Percentiles rank a stretch among this genome's conserved stretches.
phyloP scores from a whole-genome alignment of 108 stramenopile species.

The Cylindrotheca closterium region DNA sequence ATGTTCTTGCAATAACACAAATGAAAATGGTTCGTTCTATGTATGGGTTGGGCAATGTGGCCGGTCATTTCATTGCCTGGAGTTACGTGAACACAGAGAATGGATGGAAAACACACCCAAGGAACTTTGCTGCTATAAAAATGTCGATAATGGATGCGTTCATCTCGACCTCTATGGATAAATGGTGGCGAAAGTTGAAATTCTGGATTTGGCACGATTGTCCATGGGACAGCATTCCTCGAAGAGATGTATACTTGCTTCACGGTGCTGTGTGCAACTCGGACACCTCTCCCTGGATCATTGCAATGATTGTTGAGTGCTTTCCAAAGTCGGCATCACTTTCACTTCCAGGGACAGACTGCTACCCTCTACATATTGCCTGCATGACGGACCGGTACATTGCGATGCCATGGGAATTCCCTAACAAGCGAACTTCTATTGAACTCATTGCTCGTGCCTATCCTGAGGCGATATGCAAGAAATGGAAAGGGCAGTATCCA shows the following conservation, averaged over 20 bases:
- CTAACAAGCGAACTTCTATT: constrained; percentile 30
- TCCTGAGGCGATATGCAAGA: constrained; percentile 47
- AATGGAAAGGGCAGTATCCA: constrained; percentile 28
- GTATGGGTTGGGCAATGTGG: constrained; percentile 27
- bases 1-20: constrained; percentile 4
- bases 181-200: constrained; percentile 37
- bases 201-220: constrained; percentile 42
- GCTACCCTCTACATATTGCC: constrained; percentile 40
- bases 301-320: constrained; percentile 32
- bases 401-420: constrained; percentile 27
- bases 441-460: constrained; percentile 57
- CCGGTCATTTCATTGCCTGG: constrained; percentile 35
- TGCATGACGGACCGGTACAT: constrained; percentile 26
- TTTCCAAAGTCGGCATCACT: constrained; percentile 36
- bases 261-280: constrained; percentile 37
- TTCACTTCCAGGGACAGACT: constrained; percentile 28
- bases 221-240: constrained; percentile 34
- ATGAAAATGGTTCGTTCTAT: constrained; percentile 23
- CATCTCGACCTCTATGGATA: constrained; percentile 27
- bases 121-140: constrained; percentile 28
- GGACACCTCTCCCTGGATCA: constrained; percentile 29
- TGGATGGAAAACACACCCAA: constrained; percentile 33
- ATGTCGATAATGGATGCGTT: constrained; percentile 41
- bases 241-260: constrained; percentile 27
- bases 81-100: constrained; percentile 28